Percentiles rank a stretch among this genome's conserved stretches.
Evolutionary conservation across 1,139 yeast species (phyloP).

Genomic region (Taphrina sp.): DNA sequence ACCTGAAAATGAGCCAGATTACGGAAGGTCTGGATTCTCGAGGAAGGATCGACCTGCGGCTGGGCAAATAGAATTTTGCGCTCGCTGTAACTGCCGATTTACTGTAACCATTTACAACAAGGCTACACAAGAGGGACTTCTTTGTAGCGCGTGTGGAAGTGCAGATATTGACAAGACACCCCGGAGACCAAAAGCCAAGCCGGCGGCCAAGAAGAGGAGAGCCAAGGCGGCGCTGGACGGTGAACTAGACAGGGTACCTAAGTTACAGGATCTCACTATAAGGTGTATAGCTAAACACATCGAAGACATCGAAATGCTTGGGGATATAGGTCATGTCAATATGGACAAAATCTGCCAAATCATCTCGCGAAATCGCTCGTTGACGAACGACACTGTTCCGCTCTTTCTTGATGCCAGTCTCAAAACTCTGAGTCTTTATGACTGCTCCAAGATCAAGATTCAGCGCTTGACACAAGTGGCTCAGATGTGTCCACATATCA

Average conservation of each 20-base stretch:
- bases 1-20: conserved; percentile 39
- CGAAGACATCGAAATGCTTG: conserved; percentile 69
- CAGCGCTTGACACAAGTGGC: conserved; percentile 70
- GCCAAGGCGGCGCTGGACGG: conserved; percentile 82
- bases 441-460: conserved; percentile 75
- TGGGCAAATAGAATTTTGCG: conserved; percentile 42
- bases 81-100: conserved; percentile 46
- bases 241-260: conserved; percentile 61
- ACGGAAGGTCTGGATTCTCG: conserved; percentile 35
- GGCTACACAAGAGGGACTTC: conserved; percentile 49
- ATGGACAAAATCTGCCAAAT: conserved; percentile 68
- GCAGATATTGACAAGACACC: conserved; percentile 47
- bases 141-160: conserved; percentile 63
- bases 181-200: conserved; percentile 62
- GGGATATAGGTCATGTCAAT: conserved; percentile 71
- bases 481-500: conserved; percentile 72
- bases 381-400: conserved; percentile 66
- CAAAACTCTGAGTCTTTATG: conserved; percentile 72
- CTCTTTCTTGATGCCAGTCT: conserved; percentile 66
- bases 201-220: conserved; percentile 56
- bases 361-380: conserved; percentile 73
- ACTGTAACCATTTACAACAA: conserved; percentile 65
- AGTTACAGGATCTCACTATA: conserved; percentile 80
- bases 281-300: conserved; percentile 67
- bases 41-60: conserved; percentile 38